Percentiles rank a stretch among this genome's conserved stretches.
Evolutionary conservation across 1,284 basidiomycete genomes (phyloP).

Genomic region (Ustilago bromivora): DNA sequence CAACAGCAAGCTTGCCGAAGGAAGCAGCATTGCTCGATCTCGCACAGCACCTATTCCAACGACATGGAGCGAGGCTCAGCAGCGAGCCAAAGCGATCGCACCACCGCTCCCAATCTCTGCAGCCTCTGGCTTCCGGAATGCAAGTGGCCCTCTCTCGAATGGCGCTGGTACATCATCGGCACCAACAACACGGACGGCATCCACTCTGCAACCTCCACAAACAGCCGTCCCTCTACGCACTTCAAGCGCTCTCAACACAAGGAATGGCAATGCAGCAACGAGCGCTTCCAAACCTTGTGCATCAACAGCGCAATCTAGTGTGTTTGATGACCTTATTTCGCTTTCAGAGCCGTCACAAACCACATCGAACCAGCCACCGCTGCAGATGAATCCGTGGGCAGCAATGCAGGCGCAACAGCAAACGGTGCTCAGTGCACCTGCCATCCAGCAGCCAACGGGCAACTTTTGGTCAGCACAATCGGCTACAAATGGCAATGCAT

Average conservation of each 20-base stretch:
- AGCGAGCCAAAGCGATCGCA: constrained; percentile 32
- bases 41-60: constrained; percentile 56
- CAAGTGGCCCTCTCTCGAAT: constrained; percentile 12
- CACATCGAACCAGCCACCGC: constrained; percentile 32
- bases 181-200: constrained; percentile 8
- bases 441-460: constrained; percentile 35
- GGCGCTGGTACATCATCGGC: not conserved
- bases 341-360: constrained; percentile 26
- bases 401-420: constrained; percentile 47
- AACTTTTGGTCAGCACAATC: constrained; percentile 40
- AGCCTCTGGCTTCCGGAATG: constrained; percentile 18
- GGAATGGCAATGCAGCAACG: constrained; percentile 8
- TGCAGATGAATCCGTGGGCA: constrained; percentile 57
- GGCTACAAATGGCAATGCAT: not conserved
- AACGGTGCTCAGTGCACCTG: constrained; percentile 41
- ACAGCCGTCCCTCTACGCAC: constrained; percentile 30
- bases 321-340: constrained; percentile 56
- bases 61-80: constrained; percentile 55
- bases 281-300: constrained; percentile 13
- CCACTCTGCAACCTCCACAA: constrained; percentile 22
- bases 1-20: constrained; percentile 12
- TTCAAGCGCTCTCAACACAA: constrained; percentile 37
- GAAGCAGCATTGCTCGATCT: constrained; percentile 45
- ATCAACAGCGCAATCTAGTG: constrained; percentile 41
- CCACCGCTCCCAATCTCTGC: constrained; percentile 27